phyloP scores from a whole-genome alignment of 2,329 filamentous ascomycete genomes.

The Macrophomina tecta region DNA sequence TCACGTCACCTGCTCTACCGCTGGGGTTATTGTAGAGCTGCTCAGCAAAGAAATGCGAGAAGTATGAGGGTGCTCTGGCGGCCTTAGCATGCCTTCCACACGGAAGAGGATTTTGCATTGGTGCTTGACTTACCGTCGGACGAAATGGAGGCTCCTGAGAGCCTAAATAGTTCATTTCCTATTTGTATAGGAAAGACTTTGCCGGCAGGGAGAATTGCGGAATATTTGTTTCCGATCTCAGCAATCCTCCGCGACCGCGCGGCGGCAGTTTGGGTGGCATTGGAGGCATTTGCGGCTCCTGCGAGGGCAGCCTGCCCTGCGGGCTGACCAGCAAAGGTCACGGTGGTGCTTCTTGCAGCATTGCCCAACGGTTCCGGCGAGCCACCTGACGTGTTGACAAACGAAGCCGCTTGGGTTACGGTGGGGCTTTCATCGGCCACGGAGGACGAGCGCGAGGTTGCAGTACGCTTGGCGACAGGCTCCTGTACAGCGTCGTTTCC shows the following conservation, averaged over 20 bases:
- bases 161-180: conserved; percentile 69
- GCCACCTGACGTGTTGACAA: not conserved
- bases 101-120: not conserved
- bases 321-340: conserved; percentile 30
- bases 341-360: conserved; percentile 16
- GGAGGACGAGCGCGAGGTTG: conserved; percentile 13
- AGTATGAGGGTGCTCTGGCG: conserved; percentile 87
- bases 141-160: conserved; percentile 73
- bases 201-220: conserved; percentile 66
- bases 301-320: not conserved
- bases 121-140: conserved; percentile 68
- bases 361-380: not conserved
- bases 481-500: conserved; percentile 13
- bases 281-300: conserved; percentile 1
- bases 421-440: conserved; percentile 17
- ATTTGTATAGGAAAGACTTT: conserved; percentile 76
- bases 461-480: conserved; percentile 20
- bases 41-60: conserved; percentile 90
- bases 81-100: conserved; percentile 50
- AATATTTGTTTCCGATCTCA: conserved; percentile 15
- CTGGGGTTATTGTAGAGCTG: conserved; percentile 70
- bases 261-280: not conserved
- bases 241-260: conserved; percentile 18
- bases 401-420: conserved; percentile 3
- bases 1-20: conserved; percentile 64